These are phyloP conservation scores for Globisporangium cylindrosporum DNA, from an alignment of 352 stramenopile species.

Conservation along the genomic window DNA sequence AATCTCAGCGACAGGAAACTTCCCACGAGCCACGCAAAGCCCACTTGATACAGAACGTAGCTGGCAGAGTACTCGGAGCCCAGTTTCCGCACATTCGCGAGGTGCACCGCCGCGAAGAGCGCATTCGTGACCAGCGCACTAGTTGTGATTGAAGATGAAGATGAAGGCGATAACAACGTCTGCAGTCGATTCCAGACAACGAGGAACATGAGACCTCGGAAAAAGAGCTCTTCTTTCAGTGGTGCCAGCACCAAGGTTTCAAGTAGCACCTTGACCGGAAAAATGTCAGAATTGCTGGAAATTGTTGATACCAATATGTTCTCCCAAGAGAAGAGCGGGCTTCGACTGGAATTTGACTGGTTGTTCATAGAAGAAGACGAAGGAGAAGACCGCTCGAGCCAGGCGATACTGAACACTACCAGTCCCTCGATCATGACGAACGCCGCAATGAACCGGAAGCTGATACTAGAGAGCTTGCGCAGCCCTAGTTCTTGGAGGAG, in stretches of 20 bases:
- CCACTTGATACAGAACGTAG: conserved; percentile 41
- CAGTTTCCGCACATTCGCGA: conserved; percentile 33
- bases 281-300: not conserved
- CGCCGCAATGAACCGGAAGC: not conserved
- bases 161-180: conserved; percentile 5
- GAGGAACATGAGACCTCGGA: conserved; percentile 50
- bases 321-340: conserved; percentile 23
- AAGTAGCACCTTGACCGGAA: conserved; percentile 10
- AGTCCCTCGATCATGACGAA: not conserved
- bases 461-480: not conserved
- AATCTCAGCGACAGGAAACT: conserved; percentile 41
- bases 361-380: not conserved
- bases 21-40: conserved; percentile 44
- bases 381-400: not conserved
- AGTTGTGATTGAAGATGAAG: not conserved
- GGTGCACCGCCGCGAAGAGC: conserved; percentile 51
- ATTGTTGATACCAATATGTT: conserved; percentile 7
- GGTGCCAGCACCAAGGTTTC: conserved; percentile 39
- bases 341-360: conserved; percentile 1
- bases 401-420: not conserved
- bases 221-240: conserved; percentile 62
- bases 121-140: conserved; percentile 31
- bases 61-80: conserved; percentile 17
- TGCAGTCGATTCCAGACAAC: conserved; percentile 42
- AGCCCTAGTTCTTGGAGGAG: conserved; percentile 2